Percentiles rank a stretch among this genome's conserved stretches.
phyloP scores from a whole-genome alignment of 2,329 filamentous ascomycete species.

The Arthrobotrys sinensis region DNA sequence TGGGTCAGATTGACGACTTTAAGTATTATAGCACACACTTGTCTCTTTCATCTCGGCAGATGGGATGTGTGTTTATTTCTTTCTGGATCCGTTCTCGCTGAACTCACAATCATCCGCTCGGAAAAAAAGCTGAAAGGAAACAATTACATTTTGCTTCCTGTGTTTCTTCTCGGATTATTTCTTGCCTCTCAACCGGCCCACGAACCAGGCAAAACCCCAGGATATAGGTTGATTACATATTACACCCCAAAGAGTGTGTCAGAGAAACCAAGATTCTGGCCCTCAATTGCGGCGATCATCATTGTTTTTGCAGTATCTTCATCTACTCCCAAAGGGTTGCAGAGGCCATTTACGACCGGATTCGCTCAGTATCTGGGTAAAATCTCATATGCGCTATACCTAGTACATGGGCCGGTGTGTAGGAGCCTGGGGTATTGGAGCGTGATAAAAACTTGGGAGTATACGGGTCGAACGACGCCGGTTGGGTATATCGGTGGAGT shows the following conservation, averaged over 20 bases:
- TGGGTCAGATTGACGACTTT: constrained; percentile 62
- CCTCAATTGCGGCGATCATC: constrained; percentile 63
- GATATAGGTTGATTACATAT: constrained; percentile 61
- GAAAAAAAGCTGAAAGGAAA: constrained; percentile 32
- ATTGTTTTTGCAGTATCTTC: constrained; percentile 62
- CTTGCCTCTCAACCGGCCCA: constrained; percentile 41
- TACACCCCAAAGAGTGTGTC: constrained; percentile 62
- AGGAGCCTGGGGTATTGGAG: constrained; percentile 62
- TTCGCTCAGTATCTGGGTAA: constrained; percentile 65
- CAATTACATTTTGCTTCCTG: constrained; percentile 33
- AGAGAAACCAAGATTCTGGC: constrained; percentile 65
- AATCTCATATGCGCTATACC: constrained; percentile 65
- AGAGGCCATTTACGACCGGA: constrained; percentile 64
- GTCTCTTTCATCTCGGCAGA: constrained; percentile 55
- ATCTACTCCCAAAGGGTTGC: constrained; percentile 60
- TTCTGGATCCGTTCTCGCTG: constrained; percentile 62
- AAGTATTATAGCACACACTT: constrained; percentile 32
- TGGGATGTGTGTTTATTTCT: constrained; percentile 63
- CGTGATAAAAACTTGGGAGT: constrained; percentile 49
- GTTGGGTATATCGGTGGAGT: constrained; percentile 37
- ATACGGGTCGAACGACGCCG: constrained; percentile 36
- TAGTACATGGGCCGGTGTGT: constrained; percentile 65
- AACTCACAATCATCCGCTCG: constrained; percentile 60
- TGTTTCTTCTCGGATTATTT: constrained; percentile 44
- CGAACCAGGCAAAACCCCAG: constrained; percentile 59